A percentile compares a stretch with the other conserved stretches of the same genome.
These are phyloP conservation scores for Zea luxurians DNA, from an alignment of 176 grass and related monocot genomes.

Conservation along the genomic window DNA sequence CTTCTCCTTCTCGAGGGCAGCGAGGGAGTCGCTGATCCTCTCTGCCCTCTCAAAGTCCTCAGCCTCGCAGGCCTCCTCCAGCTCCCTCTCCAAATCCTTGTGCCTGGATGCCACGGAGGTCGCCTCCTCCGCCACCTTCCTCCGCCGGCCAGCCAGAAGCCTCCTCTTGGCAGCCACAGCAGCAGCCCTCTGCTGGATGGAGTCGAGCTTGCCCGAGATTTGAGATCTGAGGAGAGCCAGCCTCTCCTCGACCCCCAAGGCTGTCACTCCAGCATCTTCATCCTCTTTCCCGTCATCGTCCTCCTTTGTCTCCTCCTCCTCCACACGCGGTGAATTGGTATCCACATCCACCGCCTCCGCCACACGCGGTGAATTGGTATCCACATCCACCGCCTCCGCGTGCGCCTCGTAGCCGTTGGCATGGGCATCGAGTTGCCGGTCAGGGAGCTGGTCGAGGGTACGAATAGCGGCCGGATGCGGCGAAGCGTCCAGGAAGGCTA, in stretches of 20 bases:
- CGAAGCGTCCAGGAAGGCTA: slow-evolving; percentile 25
- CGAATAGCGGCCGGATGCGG: slow-evolving; percentile 11
- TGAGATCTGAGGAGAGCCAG: slow-evolving; percentile 63
- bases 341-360: slow-evolving; percentile 12
- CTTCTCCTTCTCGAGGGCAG: slow-evolving; percentile 63
- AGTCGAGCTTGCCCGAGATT: slow-evolving; percentile 63
- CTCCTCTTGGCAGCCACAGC: slow-evolving; percentile 58
- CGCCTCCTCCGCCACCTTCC: slow-evolving; percentile 56
- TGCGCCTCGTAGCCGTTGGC: neutral
- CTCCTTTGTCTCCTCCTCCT: slow-evolving; percentile 35
- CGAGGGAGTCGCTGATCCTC: slow-evolving; percentile 69
- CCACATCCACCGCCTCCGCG: slow-evolving; percentile 10
- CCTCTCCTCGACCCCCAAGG: slow-evolving; percentile 50
- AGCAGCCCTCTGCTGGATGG: slow-evolving; percentile 50
- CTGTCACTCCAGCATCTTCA: neutral
- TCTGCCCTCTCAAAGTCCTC: slow-evolving; percentile 93
- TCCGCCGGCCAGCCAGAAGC: slow-evolving; percentile 56
- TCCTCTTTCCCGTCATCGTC: slow-evolving; percentile 9
- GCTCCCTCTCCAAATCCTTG: slow-evolving; percentile 83
- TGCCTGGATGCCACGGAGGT: slow-evolving; percentile 43
- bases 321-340: slow-evolving; percentile 17
- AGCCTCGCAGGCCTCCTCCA: slow-evolving; percentile 82
- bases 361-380: slow-evolving; percentile 18
- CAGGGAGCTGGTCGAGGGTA: neutral
- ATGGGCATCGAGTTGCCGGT: neutral